These are phyloP conservation scores for Centaurea solstitialis DNA, from an alignment of 129 eudicot genomes.

Conservation along the genomic window DNA sequence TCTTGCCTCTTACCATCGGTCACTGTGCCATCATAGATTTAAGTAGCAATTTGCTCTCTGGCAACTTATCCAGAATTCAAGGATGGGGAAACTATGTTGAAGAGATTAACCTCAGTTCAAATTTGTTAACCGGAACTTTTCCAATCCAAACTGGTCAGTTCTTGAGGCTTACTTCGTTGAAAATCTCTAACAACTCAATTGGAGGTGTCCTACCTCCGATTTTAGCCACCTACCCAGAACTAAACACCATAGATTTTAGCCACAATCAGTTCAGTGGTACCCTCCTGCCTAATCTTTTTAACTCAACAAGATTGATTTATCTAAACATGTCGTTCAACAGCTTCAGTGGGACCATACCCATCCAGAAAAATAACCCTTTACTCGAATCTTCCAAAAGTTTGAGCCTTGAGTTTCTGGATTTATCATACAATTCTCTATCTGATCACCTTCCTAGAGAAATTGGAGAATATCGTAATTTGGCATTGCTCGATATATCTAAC, in stretches of 20 bases:
- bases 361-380: not conserved
- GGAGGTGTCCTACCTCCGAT: constrained; percentile 60
- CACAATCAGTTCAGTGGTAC: constrained; percentile 47
- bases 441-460: constrained; percentile 57
- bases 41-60: constrained; percentile 66
- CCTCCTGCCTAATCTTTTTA: constrained; percentile 57
- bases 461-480: constrained; percentile 42
- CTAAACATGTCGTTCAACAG: constrained; percentile 72
- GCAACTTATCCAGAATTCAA: constrained; percentile 64
- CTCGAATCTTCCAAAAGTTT: constrained; percentile 23
- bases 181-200: constrained; percentile 68
- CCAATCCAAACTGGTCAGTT: constrained; percentile 66
- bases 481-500: constrained; percentile 57
- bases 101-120: constrained; percentile 64
- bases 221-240: constrained; percentile 67
- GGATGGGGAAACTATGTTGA: constrained; percentile 88
- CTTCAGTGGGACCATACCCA: constrained; percentile 61
- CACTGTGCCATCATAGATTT: constrained; percentile 74
- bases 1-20: constrained; percentile 61
- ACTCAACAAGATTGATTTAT: constrained; percentile 50
- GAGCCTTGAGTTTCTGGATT: constrained; percentile 58
- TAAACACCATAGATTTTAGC: constrained; percentile 64
- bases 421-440: constrained; percentile 64
- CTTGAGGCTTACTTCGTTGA: constrained; percentile 67
- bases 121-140: constrained; percentile 55